phyloP scores from a whole-genome alignment of 208 protist species.

The Naegleria lovaniensis region DNA sequence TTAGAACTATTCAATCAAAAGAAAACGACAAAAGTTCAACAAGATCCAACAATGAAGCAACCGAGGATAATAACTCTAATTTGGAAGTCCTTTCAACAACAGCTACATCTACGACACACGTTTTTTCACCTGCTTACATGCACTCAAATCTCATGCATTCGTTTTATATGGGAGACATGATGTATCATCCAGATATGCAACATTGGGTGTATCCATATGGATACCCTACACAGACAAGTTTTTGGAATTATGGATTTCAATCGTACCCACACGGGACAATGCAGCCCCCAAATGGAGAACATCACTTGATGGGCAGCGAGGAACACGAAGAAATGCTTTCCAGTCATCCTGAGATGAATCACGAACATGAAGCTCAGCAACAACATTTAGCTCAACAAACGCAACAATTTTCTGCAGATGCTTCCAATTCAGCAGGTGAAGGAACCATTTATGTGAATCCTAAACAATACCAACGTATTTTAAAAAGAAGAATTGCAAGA shows the following conservation, averaged over 20 bases:
- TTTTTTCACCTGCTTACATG: too few species aligned
- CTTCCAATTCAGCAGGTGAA: neutral
- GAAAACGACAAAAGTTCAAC: too few species aligned
- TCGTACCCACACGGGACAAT: neutral
- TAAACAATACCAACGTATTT: constrained; percentile 15
- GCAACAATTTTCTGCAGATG: neutral
- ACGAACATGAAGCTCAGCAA: neutral
- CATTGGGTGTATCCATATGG: too few species aligned
- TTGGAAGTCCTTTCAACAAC: too few species aligned
- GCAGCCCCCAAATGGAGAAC: neutral
- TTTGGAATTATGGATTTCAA: neutral
- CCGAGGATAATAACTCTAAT: too few species aligned
- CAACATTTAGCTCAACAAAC: neutral
- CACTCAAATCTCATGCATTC: too few species aligned
- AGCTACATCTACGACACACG: too few species aligned
- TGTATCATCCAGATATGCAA: too few species aligned
- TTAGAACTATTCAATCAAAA: too few species aligned
- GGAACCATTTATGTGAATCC: neutral
- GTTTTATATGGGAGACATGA: too few species aligned
- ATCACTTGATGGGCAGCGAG: neutral
- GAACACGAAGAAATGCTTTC: neutral
- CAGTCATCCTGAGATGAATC: neutral
- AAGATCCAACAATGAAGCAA: too few species aligned
- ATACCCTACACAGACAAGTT: too few species aligned
- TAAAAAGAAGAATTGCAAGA: neutral